Evolutionary conservation across 371 early-diverging fungal species (phyloP).

Genomic region (Rhizopus delemar): DNA sequence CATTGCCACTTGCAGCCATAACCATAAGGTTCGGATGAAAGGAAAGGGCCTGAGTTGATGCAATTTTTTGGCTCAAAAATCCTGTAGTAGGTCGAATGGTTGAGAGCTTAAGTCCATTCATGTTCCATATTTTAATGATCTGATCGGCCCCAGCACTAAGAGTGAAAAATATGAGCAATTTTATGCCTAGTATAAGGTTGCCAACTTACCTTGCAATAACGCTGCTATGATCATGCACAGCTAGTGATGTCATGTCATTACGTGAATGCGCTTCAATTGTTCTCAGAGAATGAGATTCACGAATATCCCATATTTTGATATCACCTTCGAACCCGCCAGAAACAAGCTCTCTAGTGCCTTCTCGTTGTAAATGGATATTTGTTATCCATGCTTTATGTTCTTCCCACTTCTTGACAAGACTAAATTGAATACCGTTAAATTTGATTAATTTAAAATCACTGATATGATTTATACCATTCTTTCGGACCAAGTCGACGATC

Average conservation of each 20-base stretch:
- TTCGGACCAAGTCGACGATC: conserved; percentile 67
- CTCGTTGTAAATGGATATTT: conserved; percentile 65
- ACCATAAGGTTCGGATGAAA: conserved; percentile 62
- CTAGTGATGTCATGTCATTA: conserved; percentile 64
- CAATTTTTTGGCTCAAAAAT: conserved; percentile 55
- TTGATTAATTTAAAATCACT: conserved; percentile 5
- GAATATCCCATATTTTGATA: conserved; percentile 85
- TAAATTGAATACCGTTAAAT: conserved; percentile 10
- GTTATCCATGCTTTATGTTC: conserved; percentile 70
- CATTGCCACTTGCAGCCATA: conserved; percentile 56
- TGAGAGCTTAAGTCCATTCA: conserved; percentile 55
- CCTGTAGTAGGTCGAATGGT: conserved; percentile 62
- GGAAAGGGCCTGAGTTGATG: conserved; percentile 49
- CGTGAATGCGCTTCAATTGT: conserved; percentile 55
- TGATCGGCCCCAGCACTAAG: conserved; percentile 65
- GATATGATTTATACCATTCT: conserved; percentile 39
- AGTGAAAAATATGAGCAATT: neutral
- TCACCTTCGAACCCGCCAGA: conserved; percentile 69
- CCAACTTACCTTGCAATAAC: conserved; percentile 66
- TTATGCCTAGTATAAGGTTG: neutral
- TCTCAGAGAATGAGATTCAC: conserved; percentile 52
- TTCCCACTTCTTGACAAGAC: conserved; percentile 62
- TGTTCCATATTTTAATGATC: conserved; percentile 67
- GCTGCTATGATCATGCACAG: conserved; percentile 72
- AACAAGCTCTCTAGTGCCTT: conserved; percentile 61